Evolutionary conservation across 768 basidiomycete species (phyloP).

Genomic region (Lactifluus piperatus): DNA sequence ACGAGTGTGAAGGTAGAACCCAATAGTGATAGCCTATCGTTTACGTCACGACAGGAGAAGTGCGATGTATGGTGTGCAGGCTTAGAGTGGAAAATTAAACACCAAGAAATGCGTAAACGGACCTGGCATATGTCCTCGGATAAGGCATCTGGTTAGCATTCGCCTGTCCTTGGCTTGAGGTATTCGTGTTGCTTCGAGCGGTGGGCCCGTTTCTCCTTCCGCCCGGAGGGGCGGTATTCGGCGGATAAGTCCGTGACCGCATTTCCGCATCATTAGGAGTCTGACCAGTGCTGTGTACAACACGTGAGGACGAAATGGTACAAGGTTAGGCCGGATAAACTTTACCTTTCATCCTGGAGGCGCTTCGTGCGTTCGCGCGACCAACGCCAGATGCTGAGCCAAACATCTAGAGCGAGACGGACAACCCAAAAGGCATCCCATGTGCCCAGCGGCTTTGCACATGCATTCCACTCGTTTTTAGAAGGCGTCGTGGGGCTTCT

Average conservation of each 20-base stretch:
- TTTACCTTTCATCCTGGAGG: conserved; percentile 17
- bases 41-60: neutral
- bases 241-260: neutral
- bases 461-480: conserved; percentile 52
- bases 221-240: neutral
- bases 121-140: conserved; percentile 19
- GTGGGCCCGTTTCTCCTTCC: neutral
- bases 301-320: neutral
- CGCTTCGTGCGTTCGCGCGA: conserved; percentile 23
- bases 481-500: conserved; percentile 36
- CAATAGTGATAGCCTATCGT: conserved; percentile 47
- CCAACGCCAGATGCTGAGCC: conserved; percentile 51
- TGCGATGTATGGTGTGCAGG: neutral
- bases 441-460: conserved; percentile 52
- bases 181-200: neutral
- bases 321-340: neutral
- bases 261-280: neutral
- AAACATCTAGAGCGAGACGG: conserved; percentile 40
- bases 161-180: neutral
- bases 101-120: neutral
- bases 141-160: neutral
- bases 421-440: conserved; percentile 63
- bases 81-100: neutral
- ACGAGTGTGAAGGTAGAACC: conserved; percentile 63
- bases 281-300: neutral